Evolutionary conservation across 192 early-diverging fungal species (phyloP), one percentile per base, ranked within the genome.

Genomic region (Neocallimastix lanati): DNA sequence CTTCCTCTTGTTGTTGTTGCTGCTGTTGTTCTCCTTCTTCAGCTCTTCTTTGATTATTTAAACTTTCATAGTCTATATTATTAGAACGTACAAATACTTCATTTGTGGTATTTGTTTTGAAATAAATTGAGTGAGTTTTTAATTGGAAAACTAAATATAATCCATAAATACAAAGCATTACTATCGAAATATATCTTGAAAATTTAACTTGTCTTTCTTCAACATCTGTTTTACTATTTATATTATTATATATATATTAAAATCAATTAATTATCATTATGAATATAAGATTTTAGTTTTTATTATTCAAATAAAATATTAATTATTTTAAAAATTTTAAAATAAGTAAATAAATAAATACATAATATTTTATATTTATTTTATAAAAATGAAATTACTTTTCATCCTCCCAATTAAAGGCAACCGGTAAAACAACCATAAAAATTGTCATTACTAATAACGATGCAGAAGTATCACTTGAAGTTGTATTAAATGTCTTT

Each of bases 81-180:
- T n/a, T 76, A 14, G 80, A 40, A 83, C 11, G 50, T 11, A 67
- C 9, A 67, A 67, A 67, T 67, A 67, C n/a, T 67, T 18, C 6
- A 67, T 67, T 67, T 13, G 36, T 37, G 29, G 27, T 83, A 80
- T 28, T 33, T 35, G 33, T 40, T 21, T n/a, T 78, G 77, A 92
- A 91, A 78, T 91, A 81, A 78, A 89, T 84, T 21, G 86, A 83
- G 80, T 98, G 95, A 14, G 96, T 95, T 81, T 90, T 89, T 77
- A 96, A 88, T 88, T 95, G 95, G 89, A 98, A 98, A 6, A 93
- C 37, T 76, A 98, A 80, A 81, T 82, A 90, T 18, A 78, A 77
- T 77, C 79, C 29, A 81, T 88, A 88, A 36, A 84, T 79, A 28
- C 80, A 27, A 78, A 88, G 79, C 12, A 88, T 79, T 13, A 94